These are phyloP conservation scores for Acacia concinna DNA, from an alignment of 331 rosid genomes.

Conservation along the genomic window DNA sequence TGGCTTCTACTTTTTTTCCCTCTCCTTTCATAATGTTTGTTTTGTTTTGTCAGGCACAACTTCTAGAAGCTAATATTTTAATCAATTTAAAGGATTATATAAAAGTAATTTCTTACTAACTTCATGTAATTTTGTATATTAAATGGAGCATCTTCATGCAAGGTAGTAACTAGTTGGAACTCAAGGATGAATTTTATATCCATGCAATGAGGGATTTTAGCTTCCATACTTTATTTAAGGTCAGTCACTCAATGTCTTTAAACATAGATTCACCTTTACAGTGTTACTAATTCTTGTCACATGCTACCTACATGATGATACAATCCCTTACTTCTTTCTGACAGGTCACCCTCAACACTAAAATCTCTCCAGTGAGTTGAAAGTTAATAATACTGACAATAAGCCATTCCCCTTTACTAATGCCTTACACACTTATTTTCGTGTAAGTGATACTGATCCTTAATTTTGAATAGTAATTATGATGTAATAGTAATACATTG, in stretches of 20 bases:
- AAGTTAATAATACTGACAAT: slow-evolving; percentile 70
- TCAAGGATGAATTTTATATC: slow-evolving; percentile 78
- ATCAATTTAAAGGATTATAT: too few relatives aligned
- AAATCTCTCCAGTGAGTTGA: slow-evolving; percentile 74
- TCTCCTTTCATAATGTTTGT: too few relatives aligned
- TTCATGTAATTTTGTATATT: too few relatives aligned
- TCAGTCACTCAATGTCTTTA: slow-evolving; percentile 37
- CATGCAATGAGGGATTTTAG: slow-evolving; percentile 92
- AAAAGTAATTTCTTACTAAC: too few relatives aligned
- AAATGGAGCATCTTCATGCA: too few relatives aligned
- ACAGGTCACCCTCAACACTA: slow-evolving; percentile 65
- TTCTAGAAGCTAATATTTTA: too few relatives aligned
- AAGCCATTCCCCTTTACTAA: slow-evolving; percentile 82
- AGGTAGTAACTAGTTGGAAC: slow-evolving; percentile 78
- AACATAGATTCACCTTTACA: too few relatives aligned
- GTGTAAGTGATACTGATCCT: slow-evolving; percentile 50
- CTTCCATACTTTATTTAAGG: slow-evolving; percentile 90
- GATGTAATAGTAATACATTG: not conserved
- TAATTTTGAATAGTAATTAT: slow-evolving; percentile 14
- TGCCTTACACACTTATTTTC: slow-evolving; percentile 84
- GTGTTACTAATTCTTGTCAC: slow-evolving; percentile 8
- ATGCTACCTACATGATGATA: slow-evolving; percentile 8
- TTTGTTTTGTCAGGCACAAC: too few relatives aligned
- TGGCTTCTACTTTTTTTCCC: too few relatives aligned
- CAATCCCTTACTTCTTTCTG: slow-evolving; percentile 21